Evolutionary conservation across 768 basidiomycete species (phyloP).

Genomic region (Clavulina sp.): DNA sequence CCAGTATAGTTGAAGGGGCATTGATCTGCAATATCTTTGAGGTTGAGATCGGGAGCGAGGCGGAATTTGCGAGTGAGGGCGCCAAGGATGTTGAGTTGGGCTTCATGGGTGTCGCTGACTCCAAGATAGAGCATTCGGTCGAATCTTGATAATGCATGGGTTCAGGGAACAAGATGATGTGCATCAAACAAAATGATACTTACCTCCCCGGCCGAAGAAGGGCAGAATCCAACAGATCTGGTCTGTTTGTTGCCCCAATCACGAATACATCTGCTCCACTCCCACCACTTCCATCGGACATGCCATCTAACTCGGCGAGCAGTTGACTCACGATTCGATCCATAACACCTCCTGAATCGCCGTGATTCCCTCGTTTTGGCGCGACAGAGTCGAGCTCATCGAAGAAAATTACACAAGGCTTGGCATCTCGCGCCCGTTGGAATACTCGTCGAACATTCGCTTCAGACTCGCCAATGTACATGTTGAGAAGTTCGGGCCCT

Average conservation of each 20-base stretch:
- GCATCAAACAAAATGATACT: conserved; percentile 13
- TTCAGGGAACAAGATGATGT: neutral
- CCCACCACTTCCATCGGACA: conserved; percentile 42
- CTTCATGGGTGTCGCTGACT: conserved; percentile 70
- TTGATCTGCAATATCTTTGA: conserved; percentile 41
- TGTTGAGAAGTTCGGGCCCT: conserved; percentile 87
- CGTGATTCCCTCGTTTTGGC: conserved; percentile 85
- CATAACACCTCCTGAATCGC: conserved; percentile 96
- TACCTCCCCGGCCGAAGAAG: conserved; percentile 76
- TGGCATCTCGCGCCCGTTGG: conserved; percentile 77
- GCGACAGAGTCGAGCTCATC: conserved; percentile 92
- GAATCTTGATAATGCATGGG: conserved; percentile 39
- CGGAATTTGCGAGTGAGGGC: conserved; percentile 89
- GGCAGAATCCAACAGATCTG: conserved; percentile 81
- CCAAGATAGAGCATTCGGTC: conserved; percentile 94
- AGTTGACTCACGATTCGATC: conserved; percentile 93
- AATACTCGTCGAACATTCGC: conserved; percentile 92
- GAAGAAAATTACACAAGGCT: conserved; percentile 91
- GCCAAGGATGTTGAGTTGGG: conserved; percentile 70
- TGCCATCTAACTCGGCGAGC: conserved; percentile 84
- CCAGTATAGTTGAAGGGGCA: conserved; percentile 94
- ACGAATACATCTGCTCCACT: conserved; percentile 82
- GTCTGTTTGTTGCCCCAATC: conserved; percentile 89
- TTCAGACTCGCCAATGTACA: conserved; percentile 98
- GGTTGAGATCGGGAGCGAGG: conserved; percentile 47